Evolutionary conservation across 805 yeast genomes (phyloP), one percentile per base, ranked within the genome.

Genomic region (Pichia gijzeniarum): DNA sequence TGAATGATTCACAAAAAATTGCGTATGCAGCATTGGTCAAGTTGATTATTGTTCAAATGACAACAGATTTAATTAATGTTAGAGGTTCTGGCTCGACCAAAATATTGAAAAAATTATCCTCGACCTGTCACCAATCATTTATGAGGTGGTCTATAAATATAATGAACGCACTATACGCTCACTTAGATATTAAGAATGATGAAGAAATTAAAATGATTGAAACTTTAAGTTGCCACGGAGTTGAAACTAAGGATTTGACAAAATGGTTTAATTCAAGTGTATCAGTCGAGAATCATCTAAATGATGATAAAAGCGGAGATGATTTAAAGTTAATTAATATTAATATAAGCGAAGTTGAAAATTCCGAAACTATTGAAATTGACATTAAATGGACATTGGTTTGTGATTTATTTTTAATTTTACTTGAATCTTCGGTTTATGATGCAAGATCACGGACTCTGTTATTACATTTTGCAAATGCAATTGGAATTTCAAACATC

Each of bases 301-400:
- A 62, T 48, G 49, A 56, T 38, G 51, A 49, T 7, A 41, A 47
- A 3, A 42, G 34, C 2, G 49, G 37, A 5, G 17, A 33, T 4
- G 45, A 50, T 37, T 47, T 49, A 10, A 53, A 55, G 20, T 44
- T 53, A 5, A 55, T 56, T 19, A 55, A 52, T 34, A 37, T 54
- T 28, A 46, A 53, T 16, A 64, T 64, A 17, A 53, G 68, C 1
- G 62, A 63, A 16, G 51, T 60, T n/a, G 56, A 62, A 13, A 31
- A 48, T 6, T 38, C 44, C n/a, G 39, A 38, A 2, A 62, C 55
- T 2, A 51, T 82, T 7, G 77, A 81, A 22, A 73, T 85, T 44
- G 96, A 90, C 56, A 75, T 93, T 19, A 78, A 90, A 27, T 95
- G 99, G 99, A 90, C 96, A 0, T 76, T 91, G 13, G 69, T 93